Percentiles rank a stretch among this genome's conserved stretches.
Conservation (phyloP, 108 stramenopile genomes). For the Stephanodiscus triporus region DNA sequence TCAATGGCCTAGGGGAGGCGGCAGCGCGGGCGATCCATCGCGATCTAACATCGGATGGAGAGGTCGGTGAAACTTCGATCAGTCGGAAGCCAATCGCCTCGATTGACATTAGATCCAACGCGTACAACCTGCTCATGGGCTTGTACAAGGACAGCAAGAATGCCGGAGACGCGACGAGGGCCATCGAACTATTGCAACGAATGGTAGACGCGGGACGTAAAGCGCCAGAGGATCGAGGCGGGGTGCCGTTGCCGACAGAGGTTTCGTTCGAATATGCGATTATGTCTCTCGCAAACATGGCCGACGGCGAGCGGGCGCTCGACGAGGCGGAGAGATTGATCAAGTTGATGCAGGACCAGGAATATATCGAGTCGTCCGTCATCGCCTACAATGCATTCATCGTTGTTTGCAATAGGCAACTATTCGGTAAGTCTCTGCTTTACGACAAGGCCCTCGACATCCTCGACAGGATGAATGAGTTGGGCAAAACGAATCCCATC, state of each 20-base stretch:
- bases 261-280: constrained; percentile 50
- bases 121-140: constrained; percentile 48
- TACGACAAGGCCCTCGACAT: constrained; percentile 30
- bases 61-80: not conserved
- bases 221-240: constrained; percentile 12
- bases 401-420: constrained; percentile 23
- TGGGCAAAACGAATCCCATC: constrained; percentile 13
- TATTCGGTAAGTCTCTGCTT: constrained; percentile 22
- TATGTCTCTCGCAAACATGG: constrained; percentile 30
- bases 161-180: constrained; percentile 30
- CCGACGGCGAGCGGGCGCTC: constrained; percentile 19
- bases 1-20: constrained; percentile 11
- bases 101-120: constrained; percentile 45
- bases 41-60: not conserved
- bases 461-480: constrained; percentile 28
- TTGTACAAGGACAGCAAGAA: constrained; percentile 42
- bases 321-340: constrained; percentile 42
- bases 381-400: constrained; percentile 46
- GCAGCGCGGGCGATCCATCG: not conserved
- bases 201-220: constrained; percentile 48
- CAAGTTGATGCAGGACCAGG: constrained; percentile 34
- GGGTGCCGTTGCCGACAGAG: constrained; percentile 45
- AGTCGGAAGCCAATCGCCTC: constrained; percentile 24
- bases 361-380: constrained; percentile 35
- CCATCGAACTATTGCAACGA: constrained; percentile 36